A percentile compares a stretch with the other conserved stretches of the same genome.
phyloP scores from a whole-genome alignment of 371 early-diverging fungal species.

The Mortierella sp. region DNA sequence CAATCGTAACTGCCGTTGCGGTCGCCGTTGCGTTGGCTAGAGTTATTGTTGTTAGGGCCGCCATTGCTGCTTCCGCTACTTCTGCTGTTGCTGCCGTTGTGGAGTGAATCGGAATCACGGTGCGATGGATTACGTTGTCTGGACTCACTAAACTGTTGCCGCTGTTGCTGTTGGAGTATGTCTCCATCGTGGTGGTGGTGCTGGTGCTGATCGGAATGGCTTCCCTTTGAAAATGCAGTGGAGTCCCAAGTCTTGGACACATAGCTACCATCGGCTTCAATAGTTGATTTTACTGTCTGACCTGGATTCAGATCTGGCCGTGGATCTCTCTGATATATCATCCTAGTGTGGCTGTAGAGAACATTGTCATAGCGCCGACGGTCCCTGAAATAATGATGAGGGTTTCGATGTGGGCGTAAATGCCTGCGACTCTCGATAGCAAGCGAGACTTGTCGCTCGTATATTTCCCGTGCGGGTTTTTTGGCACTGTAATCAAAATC shows the following conservation, averaged over 20 bases:
- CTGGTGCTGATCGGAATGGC: background rate
- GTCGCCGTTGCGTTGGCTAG: background rate
- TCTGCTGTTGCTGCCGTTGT: background rate
- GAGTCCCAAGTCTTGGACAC: background rate
- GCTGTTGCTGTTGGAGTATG: background rate
- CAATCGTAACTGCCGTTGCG: background rate
- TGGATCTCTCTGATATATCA: background rate
- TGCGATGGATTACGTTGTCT: background rate
- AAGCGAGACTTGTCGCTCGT: background rate
- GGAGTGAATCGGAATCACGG: background rate
- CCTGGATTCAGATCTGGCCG: background rate
- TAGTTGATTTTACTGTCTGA: background rate
- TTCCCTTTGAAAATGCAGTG: background rate
- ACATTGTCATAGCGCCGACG: background rate
- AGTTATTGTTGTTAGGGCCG: background rate
- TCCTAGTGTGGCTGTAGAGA: background rate
- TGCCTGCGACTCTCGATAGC: constrained; percentile 1
- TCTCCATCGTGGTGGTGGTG: background rate
- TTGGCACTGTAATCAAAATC: constrained; percentile 15
- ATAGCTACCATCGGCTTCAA: background rate
- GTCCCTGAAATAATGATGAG: background rate
- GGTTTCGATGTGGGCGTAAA: background rate
- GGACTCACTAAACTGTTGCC: background rate
- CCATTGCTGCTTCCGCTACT: background rate
- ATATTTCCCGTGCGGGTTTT: background rate